Evolutionary conservation across 2,329 filamentous ascomycete genomes (phyloP), one percentile per base, ranked within the genome.

Genomic region (Clonostachys byssicola): DNA sequence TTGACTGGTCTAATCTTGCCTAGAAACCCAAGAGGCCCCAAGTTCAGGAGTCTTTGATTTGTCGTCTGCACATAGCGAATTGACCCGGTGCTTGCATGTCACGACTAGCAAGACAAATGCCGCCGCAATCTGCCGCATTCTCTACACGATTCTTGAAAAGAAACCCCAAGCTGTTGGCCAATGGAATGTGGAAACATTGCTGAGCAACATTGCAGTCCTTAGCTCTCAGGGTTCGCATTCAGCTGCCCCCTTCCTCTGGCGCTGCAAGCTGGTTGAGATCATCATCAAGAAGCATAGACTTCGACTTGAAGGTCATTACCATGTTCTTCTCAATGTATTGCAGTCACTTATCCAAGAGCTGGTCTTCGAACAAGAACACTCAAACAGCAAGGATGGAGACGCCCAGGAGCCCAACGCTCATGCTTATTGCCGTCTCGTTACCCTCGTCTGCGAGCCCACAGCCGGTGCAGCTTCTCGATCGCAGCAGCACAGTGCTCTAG

Each of bases 231-330:
- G 7, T 14, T 18, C 12, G 10, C 14, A 6, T 12, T 40, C 44
- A 8, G 59, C 51, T 42, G 52, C 57, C 53, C 61, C 16, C 13
- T 82, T 72, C 56, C 57, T 67, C 2, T 65, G 65, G 57, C 63
- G 80, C 14, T 83, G 75, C 64, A 73, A 70, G 46, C 66, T 86
- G 9, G 64, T 81, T 17, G 77, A 81, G 47, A 64, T 71, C 18
- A 64, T 85, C 36, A 75, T 86, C 57, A 75, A 75, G 56, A 77
- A 80, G 43, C 80, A 85, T 60, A 71, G 82, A 5, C 69, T 81
- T 40, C 79, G 82, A 10, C 67, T 86, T 2, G 76, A 83, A 54
- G 81, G 80, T 3, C 81, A 82, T 51, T 80, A 81, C 54, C 81
- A 83, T 56, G 64, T 85, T 41, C 67, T 85, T 6, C 63, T 83